Percentiles rank a stretch among this genome's conserved stretches.
These are phyloP conservation scores for Coemansia sp. DNA, from an alignment of 192 early-diverging fungal species.

Conservation along the genomic window DNA sequence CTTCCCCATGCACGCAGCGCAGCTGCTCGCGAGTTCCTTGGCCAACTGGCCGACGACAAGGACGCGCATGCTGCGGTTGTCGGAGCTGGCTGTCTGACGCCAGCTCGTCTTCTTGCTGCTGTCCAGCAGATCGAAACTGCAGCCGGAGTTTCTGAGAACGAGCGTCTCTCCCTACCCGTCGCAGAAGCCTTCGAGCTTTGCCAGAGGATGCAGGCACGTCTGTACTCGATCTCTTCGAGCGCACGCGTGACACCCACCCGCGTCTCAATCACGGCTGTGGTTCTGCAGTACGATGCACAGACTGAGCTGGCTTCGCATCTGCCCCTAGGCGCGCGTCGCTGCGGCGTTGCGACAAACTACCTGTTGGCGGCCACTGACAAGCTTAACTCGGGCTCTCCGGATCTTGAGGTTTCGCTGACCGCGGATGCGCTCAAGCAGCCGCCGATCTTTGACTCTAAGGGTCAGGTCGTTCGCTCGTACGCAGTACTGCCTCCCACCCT, in stretches of 20 bases:
- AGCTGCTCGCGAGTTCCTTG: conserved; percentile 56
- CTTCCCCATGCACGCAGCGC: conserved; percentile 61
- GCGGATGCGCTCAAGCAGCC: conserved; percentile 28
- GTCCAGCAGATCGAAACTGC: conserved; percentile 57
- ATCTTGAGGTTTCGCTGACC: background rate
- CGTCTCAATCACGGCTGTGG: conserved; percentile 85
- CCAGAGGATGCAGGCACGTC: conserved; percentile 80
- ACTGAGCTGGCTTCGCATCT: conserved; percentile 10
- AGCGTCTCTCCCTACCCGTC: conserved; percentile 68
- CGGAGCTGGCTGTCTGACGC: conserved; percentile 63
- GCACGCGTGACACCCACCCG: conserved; percentile 71
- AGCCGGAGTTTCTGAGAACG: conserved; percentile 25
- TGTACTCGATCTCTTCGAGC: conserved; percentile 97
- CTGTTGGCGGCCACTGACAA: conserved; percentile 60
- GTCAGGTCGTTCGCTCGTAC: conserved; percentile 31
- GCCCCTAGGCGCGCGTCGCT: conserved; percentile 56
- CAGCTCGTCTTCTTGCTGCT: conserved; percentile 74
- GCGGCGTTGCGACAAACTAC: conserved; percentile 89
- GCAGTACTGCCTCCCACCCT: conserved; percentile 22
- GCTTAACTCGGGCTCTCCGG: conserved; percentile 1
- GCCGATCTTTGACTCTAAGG: conserved; percentile 17
- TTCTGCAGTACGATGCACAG: conserved; percentile 69
- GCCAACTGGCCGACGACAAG: conserved; percentile 65
- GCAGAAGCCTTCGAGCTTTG: conserved; percentile 80
- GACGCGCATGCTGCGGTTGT: conserved; percentile 65